Conservation (phyloP, 2,329 filamentous ascomycete species). For the Epichloe amarillans region DNA sequence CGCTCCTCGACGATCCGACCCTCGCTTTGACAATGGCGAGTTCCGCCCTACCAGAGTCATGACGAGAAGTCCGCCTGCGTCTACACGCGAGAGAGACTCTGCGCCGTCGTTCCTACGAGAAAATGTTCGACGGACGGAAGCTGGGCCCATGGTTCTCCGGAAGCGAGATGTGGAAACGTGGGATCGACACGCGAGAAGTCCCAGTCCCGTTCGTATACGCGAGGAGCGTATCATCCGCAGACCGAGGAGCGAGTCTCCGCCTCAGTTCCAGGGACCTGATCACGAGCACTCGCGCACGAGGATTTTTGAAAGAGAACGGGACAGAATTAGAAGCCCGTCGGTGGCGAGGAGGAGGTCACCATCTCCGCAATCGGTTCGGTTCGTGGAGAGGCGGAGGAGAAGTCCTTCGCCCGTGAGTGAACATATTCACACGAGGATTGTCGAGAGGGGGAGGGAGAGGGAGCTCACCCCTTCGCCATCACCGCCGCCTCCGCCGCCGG, state of each 20-base stretch:
- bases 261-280: constrained; percentile 18
- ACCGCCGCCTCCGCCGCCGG: constrained; percentile 44
- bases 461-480: constrained; percentile 29
- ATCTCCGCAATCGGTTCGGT: constrained; percentile 20
- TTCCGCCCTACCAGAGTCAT: constrained; percentile 11
- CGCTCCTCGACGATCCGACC: constrained; percentile 21
- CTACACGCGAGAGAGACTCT: constrained; percentile 26
- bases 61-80: constrained; percentile 13
- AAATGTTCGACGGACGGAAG: constrained; percentile 32
- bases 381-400: constrained; percentile 23
- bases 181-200: constrained; percentile 33
- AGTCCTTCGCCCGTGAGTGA: constrained; percentile 31
- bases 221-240: constrained; percentile 31
- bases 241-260: constrained; percentile 29
- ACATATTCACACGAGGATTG: constrained; percentile 34
- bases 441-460: constrained; percentile 29
- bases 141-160: constrained; percentile 40
- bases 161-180: constrained; percentile 41
- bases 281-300: constrained; percentile 23
- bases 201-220: constrained; percentile 27
- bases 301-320: constrained; percentile 27
- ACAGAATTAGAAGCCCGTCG: constrained; percentile 26
- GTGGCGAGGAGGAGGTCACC: constrained; percentile 14
- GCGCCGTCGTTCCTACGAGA: constrained; percentile 39
- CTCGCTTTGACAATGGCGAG: constrained; percentile 14